Percentiles rank a stretch among this genome's conserved stretches.
Evolutionary conservation across 495 filamentous ascomycete genomes (phyloP).

Genomic region (Neurospora intermedia): DNA sequence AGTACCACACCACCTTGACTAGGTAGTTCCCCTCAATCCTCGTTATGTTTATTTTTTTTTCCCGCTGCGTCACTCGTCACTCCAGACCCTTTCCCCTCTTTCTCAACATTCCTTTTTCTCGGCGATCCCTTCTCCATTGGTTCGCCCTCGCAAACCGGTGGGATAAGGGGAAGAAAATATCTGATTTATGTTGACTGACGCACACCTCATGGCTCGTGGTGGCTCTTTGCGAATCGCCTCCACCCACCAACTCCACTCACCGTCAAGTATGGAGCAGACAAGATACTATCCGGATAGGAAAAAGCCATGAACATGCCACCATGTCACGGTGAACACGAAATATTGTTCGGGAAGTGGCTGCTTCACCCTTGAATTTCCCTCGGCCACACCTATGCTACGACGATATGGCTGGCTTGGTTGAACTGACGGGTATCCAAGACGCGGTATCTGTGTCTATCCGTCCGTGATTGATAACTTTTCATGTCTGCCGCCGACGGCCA

Average conservation of each 20-base stretch:
- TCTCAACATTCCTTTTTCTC: background rate
- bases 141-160: background rate
- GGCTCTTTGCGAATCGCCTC: background rate
- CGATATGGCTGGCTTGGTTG: background rate
- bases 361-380: background rate
- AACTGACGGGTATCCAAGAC: background rate
- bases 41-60: background rate
- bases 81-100: background rate
- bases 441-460: background rate
- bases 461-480: background rate
- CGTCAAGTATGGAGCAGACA: background rate
- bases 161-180: background rate
- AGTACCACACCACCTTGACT: background rate
- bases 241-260: background rate
- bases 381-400: background rate
- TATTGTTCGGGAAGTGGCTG: background rate
- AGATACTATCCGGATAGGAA: background rate
- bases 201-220: background rate
- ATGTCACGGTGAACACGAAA: background rate
- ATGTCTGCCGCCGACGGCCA: background rate
- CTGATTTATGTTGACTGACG: background rate
- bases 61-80: background rate
- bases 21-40: background rate
- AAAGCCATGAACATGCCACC: background rate
- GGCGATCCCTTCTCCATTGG: background rate